Evolutionary conservation across 768 basidiomycete species (phyloP), one percentile per base, ranked within the genome.

Genomic region (Suillus luteus): DNA sequence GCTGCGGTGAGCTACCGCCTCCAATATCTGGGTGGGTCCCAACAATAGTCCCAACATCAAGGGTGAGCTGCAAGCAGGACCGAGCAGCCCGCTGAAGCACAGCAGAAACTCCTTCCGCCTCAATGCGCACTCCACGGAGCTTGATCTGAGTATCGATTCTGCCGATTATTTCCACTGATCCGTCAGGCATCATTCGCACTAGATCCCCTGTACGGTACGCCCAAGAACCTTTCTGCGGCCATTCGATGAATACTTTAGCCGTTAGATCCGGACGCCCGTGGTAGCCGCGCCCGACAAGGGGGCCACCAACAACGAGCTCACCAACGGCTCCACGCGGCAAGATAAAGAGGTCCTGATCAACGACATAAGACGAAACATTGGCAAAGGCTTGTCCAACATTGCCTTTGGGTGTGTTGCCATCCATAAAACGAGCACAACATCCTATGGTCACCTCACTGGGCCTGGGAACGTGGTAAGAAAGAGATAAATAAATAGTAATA

Each of bases 371-470:
- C n/a, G 65, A 65, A 38, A 74, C 59, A 65, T 70, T 70, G 4
- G 68, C 74, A 70, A 83, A 82, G 10, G 80, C 72, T 46, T 69
- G 73, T 24, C 83, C 83, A 44, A 84, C 78, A 60, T 83, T 82
- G 14, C 78, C 77, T 60, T 77, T 76, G 14, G 78, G 78, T 19
- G 75, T 81, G 24, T 66, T 72, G 41, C 70, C 65, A 59, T 78
- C 74, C 79, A 84, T 79, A 48, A 74, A 75, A 44, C 83, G 73
- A 3, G 80, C 79, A 60, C 79, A 81, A 66, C 83, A 84, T 11
- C 83, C 83, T 65, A 84, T 84, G 9, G 83, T 83, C 24, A 77
- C 83, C 69, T 84, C 83, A 59, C 79, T 84, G 19, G 83, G 83
- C 1, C 77, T 79, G 54, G 31, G n/a, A 22, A 15, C 35, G 40